phyloP scores from a whole-genome alignment of 345 rosid species.

The Rhodamnia rubescens region DNA sequence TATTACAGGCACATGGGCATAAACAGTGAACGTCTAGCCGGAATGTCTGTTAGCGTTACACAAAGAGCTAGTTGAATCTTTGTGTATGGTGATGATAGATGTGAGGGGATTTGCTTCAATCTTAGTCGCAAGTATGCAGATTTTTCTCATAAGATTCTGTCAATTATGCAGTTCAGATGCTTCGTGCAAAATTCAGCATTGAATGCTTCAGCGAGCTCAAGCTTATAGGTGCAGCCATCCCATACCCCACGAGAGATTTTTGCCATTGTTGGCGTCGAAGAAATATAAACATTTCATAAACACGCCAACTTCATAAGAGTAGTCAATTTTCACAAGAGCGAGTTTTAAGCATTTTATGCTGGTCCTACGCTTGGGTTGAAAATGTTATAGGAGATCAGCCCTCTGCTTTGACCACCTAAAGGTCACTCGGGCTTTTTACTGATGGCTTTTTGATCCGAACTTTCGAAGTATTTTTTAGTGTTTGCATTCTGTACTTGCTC shows the following conservation, averaged over 20 bases:
- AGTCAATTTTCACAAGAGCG: neutral
- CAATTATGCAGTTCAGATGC: neutral
- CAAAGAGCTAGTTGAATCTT: neutral
- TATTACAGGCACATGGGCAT: neutral
- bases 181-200: neutral
- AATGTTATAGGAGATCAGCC: neutral
- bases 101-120: neutral
- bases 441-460: neutral
- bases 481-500: neutral
- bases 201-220: neutral
- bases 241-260: neutral
- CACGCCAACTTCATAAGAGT: neutral
- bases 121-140: neutral
- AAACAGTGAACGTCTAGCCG: neutral
- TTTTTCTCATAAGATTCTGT: neutral
- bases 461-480: neutral
- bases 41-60: neutral
- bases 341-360: neutral
- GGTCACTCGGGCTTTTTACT: neutral
- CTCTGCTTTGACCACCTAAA: neutral
- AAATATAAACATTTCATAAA: neutral
- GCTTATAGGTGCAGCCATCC: neutral
- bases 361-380: neutral
- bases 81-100: neutral
- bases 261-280: neutral